These are phyloP conservation scores for Rostrohypoxylon terebratum DNA, from an alignment of 495 filamentous ascomycete species.

Conservation along the genomic window DNA sequence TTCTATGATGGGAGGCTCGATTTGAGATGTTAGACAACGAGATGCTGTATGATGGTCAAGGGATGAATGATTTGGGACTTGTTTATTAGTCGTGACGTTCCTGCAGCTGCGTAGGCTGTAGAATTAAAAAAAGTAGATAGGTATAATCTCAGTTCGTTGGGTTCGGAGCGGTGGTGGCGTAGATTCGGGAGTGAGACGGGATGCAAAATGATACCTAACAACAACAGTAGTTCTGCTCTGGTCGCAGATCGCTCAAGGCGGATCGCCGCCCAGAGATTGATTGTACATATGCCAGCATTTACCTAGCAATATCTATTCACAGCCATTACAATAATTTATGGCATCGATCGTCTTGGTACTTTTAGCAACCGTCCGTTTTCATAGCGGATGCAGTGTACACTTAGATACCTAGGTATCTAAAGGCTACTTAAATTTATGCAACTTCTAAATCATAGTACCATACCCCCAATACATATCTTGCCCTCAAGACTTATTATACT, in stretches of 20 bases:
- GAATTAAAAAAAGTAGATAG: conserved; percentile 19
- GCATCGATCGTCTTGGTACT: neutral
- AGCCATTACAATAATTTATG: neutral
- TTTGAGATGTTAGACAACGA: neutral
- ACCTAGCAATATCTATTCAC: neutral
- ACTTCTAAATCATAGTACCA: too few relatives aligned
- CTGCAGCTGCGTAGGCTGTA: neutral
- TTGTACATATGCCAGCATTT: conserved; percentile 40
- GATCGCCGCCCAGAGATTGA: conserved; percentile 33
- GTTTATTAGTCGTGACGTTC: neutral
- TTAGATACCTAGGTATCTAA: too few relatives aligned
- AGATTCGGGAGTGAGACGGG: conserved; percentile 27
- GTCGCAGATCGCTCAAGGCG: conserved; percentile 11
- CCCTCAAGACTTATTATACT: too few relatives aligned
- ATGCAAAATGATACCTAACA: conserved; percentile 42
- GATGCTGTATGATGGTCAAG: neutral
- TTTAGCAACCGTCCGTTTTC: too few relatives aligned
- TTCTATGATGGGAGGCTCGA: neutral
- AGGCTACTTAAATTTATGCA: too few relatives aligned
- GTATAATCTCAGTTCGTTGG: conserved; percentile 21
- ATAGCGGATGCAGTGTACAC: neutral
- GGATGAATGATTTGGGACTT: conserved; percentile 7
- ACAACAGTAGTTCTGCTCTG: conserved; percentile 11
- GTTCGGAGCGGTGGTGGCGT: conserved; percentile 28
- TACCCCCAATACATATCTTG: too few relatives aligned